Evolutionary conservation across 768 basidiomycete genomes (phyloP).

Genomic region (Kwoniella newhampshirensis): DNA sequence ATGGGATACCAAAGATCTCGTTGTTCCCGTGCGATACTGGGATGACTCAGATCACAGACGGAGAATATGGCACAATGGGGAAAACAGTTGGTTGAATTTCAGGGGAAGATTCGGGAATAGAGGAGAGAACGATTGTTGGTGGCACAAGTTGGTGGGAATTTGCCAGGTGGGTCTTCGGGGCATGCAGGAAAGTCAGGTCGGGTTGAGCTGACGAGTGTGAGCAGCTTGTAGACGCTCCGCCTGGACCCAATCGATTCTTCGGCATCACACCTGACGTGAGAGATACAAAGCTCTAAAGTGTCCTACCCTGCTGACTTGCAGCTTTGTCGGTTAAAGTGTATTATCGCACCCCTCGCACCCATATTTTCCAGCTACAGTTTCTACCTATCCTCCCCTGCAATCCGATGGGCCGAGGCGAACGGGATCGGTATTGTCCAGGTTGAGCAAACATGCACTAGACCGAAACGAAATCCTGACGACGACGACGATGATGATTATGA

Average conservation of each 20-base stretch:
- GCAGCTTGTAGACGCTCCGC: constrained; percentile 37
- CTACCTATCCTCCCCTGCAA: constrained; percentile 21
- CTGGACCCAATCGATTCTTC: constrained; percentile 43
- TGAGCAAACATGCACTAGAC: constrained; percentile 34
- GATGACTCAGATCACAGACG: constrained; percentile 13
- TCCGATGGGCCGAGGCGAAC: constrained; percentile 18
- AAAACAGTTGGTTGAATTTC: constrained; percentile 43
- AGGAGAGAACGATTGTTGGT: constrained; percentile 45
- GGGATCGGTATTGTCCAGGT: constrained; percentile 28
- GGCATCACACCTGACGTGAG: constrained; percentile 33
- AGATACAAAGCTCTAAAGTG: background rate
- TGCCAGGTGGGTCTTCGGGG: constrained; percentile 36
- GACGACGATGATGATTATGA: constrained; percentile 26
- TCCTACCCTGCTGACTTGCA: background rate
- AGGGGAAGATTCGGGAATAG: constrained; percentile 43
- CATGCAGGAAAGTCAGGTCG: no score
- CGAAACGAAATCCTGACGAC: constrained; percentile 17
- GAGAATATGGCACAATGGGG: constrained; percentile 18
- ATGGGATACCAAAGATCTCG: constrained; percentile 41
- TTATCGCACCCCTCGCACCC: constrained; percentile 27
- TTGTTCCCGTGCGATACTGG: constrained; percentile 41
- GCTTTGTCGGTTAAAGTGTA: constrained; percentile 24
- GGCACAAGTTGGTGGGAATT: constrained; percentile 28
- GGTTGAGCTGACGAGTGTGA: no score
- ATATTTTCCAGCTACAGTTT: constrained; percentile 26